phyloP scores from a whole-genome alignment of 108 stramenopile genomes.

The Nitzschia sp. region DNA sequence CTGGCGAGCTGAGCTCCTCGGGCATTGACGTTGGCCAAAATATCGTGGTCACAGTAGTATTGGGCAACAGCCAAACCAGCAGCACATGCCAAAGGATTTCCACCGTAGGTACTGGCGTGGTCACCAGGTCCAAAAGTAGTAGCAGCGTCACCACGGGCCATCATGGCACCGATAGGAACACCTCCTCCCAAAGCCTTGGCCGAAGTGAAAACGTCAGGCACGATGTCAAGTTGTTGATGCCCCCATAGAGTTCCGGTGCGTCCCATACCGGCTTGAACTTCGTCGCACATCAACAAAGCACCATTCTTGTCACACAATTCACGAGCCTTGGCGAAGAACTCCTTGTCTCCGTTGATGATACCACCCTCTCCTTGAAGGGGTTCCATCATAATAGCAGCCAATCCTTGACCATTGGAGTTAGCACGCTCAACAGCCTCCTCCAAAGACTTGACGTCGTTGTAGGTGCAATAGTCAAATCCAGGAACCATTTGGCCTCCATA shows the following conservation, averaged over 20 bases:
- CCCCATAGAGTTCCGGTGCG: slow-evolving; percentile 95
- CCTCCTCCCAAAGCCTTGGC: slow-evolving; percentile 98
- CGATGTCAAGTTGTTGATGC: slow-evolving; percentile 85
- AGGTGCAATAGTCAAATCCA: slow-evolving; percentile 87
- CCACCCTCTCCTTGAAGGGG: slow-evolving; percentile 97
- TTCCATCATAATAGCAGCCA: slow-evolving; percentile 96
- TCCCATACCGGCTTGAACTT: slow-evolving; percentile 98
- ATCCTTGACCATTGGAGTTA: slow-evolving; percentile 73
- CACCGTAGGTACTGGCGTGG: slow-evolving; percentile 96
- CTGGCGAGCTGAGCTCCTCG: slow-evolving; percentile 83
- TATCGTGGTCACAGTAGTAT: slow-evolving; percentile 74
- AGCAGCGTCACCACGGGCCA: slow-evolving; percentile 83
- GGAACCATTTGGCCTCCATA: slow-evolving; percentile 84
- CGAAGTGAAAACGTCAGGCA: slow-evolving; percentile 93
- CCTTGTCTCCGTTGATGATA: slow-evolving; percentile 80
- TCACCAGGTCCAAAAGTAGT: slow-evolving; percentile 93
- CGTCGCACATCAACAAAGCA: slow-evolving; percentile 92
- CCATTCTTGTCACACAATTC: slow-evolving; percentile 84
- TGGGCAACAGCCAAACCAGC: slow-evolving; percentile 88
- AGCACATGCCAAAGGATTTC: slow-evolving; percentile 89
- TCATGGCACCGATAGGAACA: slow-evolving; percentile 98
- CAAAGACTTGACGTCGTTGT: slow-evolving; percentile 86
- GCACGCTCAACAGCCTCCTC: slow-evolving; percentile 68
- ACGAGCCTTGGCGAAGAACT: slow-evolving; percentile 78
- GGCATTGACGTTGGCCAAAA: slow-evolving; percentile 84